Evolutionary conservation across 2,329 filamentous ascomycete genomes (phyloP).

Genomic region (Fusarium siculi): DNA sequence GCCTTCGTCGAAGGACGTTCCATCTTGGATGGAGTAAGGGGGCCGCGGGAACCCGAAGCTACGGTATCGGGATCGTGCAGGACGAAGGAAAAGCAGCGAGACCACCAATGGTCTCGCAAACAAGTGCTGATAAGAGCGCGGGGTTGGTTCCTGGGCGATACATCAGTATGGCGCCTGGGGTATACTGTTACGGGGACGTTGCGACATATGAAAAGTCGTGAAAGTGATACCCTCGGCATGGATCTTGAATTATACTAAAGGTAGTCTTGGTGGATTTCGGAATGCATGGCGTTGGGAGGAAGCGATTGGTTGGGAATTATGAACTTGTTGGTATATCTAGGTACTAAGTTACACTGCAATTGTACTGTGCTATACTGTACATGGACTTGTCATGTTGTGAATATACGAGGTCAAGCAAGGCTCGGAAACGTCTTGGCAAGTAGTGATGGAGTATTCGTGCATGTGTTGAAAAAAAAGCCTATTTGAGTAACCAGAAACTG

Average conservation of each 20-base stretch:
- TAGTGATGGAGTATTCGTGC: background rate
- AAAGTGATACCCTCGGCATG: background rate
- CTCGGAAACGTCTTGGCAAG: background rate
- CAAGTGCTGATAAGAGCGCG: conserved; percentile 17
- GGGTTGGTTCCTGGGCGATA: conserved; percentile 30
- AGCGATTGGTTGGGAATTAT: conserved; percentile 16
- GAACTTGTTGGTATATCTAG: background rate
- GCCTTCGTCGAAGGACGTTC: conserved; percentile 44
- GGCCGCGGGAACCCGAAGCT: conserved; percentile 29
- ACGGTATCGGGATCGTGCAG: conserved; percentile 44
- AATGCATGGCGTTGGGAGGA: conserved; percentile 31
- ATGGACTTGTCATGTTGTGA: background rate
- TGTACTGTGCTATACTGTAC: background rate
- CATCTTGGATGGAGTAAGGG: conserved; percentile 40
- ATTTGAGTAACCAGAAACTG: background rate
- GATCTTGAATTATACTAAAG: background rate
- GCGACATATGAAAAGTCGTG: conserved; percentile 34
- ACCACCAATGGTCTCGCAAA: conserved; percentile 10
- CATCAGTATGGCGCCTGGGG: conserved; percentile 42
- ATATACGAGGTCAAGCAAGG: background rate
- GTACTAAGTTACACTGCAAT: background rate
- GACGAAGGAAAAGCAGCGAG: conserved; percentile 39
- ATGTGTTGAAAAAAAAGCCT: background rate
- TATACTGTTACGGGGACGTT: conserved; percentile 43
- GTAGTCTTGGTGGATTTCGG: background rate